Base-by-base conservation (phyloP, 305 asterid species). In the Solanum chacoense region DNA sequence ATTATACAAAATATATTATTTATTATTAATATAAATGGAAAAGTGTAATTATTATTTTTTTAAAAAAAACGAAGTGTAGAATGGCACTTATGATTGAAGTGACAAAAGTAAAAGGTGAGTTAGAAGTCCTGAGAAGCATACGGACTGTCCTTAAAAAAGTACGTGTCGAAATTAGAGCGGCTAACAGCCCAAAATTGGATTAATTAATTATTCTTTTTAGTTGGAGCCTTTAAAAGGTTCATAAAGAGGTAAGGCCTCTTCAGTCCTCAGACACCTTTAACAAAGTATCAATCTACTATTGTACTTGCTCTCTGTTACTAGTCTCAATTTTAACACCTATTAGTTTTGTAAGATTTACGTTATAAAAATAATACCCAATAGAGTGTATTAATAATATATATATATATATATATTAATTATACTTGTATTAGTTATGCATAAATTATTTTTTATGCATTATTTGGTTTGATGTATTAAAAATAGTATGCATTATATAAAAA, bases 41-140 rank as follows among this genome's bases (percentile, higher is more conserved):
- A 45, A 5, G 20, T 5, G 13, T 2, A 42, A 42, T 42, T 2
- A 32, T 11, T 42, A 3, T 40, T 42, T 12, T 42, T 13, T 4
- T 36, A 8, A 12, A 42, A 42, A 5, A 40, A 42, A 42, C 20
- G 7, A 45, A 45, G 59, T 13, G 59, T 45, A 14, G 63, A 55
- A 92, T 90, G 93, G 91, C 91, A 93, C 94, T 91, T 90, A 88
- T 88, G 83, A 88, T 89, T 90, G 80, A 88, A 89, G 92, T 81
- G 91, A 59, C 69, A 20, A 59, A 85, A 79, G 91, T 87, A 90
- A 91, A 91, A 90, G 85, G 65, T 22, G 4, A 45, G 85, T 45
- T 37, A 10, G 14, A 79, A 80, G 67, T 24, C 22, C n/a, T 20
- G 22, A 18, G 67, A 55, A 69, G 76, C 20, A 26, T 26, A 26